These are phyloP conservation scores for Mortierella sp. DNA, from an alignment of 371 early-diverging fungal species.

Conservation along the genomic window DNA sequence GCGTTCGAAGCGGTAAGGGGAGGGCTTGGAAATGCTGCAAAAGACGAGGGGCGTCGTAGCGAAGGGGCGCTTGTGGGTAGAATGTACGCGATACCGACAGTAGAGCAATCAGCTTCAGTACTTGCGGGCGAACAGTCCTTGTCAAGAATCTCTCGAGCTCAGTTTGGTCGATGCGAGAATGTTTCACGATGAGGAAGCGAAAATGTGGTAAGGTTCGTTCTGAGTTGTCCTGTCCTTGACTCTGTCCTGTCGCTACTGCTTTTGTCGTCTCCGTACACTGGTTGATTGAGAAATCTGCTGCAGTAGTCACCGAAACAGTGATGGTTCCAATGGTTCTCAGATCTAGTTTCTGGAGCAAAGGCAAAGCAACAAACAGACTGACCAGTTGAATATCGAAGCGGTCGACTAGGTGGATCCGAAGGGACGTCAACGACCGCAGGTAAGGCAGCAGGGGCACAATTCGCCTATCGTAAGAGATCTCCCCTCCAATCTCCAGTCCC, in stretches of 20 bases:
- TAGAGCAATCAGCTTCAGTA: neutral
- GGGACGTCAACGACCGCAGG: neutral
- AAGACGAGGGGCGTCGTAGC: neutral
- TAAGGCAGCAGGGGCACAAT: neutral
- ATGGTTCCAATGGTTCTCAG: neutral
- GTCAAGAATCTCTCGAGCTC: neutral
- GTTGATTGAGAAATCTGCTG: neutral
- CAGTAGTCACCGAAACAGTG: neutral
- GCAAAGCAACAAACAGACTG: neutral
- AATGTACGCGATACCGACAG: neutral
- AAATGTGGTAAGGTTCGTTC: neutral
- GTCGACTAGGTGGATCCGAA: neutral
- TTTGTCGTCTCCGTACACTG: too few species aligned
- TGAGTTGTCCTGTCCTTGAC: neutral
- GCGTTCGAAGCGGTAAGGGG: neutral
- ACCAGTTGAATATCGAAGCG: neutral
- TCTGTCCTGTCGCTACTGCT: neutral
- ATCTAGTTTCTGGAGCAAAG: neutral
- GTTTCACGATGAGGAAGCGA: neutral
- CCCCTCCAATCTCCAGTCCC: neutral
- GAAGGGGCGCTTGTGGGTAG: neutral
- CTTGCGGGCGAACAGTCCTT: neutral
- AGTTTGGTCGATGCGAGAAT: neutral
- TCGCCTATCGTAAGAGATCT: neutral
- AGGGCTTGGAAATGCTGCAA: neutral